Evolutionary conservation across 2,329 filamentous ascomycete genomes (phyloP), one percentile per base, ranked within the genome.

Genomic region (Sphaerostilbella broomeana): DNA sequence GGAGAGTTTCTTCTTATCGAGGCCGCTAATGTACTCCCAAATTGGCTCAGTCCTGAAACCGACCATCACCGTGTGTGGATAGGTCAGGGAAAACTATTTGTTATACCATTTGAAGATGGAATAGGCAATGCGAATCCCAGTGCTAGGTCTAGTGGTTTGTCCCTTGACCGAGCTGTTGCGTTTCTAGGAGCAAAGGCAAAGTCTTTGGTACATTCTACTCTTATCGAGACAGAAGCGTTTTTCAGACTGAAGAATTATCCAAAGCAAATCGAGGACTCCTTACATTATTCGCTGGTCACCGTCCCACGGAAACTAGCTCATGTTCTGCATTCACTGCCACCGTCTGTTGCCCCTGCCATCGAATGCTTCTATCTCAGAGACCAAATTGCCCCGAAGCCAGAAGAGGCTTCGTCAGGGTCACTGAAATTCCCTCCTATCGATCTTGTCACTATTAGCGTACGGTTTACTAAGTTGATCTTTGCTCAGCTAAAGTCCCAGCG

Each of bases 1-100:
- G 94, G 94, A 51, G 89, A 98, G 57, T 98, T 98, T 53, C 73
- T 98, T 35, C 77, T 98, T 13, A 83, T 95, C 40, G 92, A 98
- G 66, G 92, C 90, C 20, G 90, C 94, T 19, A 88, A 86, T 49
- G 80, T 82, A 11, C 68, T 95, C 3, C 92, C 92, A 3, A 79
- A 76, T 45, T 98, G 92, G 94, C 65, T 98, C 18, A 95, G 82
- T 50, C 92, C 92, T 1, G 89, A 95, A 47, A 82, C 90, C 26
- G 88, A 94, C 47, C 77, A 82, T 48, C 85, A 95, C 58, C 76
- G 92, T 41, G 81, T 94, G 22, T 98, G 92, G 92, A 80, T 98
- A 40, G 78, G 94, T 52, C 67, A 79, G 21, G 86, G 84, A 40
- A 75, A 81, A 40, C 70, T 97, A 13, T 69, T 78, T 32, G 77